Percentiles rank a stretch among this genome's conserved stretches.
Evolutionary conservation across 306 rosid species (phyloP).

Genomic region (Lathyrus tuberosus): DNA sequence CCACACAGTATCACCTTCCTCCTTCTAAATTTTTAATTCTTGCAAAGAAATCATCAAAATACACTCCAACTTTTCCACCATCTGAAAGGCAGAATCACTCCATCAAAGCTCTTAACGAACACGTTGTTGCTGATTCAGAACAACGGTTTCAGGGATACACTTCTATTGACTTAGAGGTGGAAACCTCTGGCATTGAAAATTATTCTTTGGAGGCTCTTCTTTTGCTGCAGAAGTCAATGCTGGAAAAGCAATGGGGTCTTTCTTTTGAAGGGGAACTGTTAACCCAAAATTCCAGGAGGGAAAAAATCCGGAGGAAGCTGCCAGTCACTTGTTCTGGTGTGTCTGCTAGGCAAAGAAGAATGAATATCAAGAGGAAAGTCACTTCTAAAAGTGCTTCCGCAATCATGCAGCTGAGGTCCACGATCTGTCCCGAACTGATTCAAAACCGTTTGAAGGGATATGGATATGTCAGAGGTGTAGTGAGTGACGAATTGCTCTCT

Average conservation of each 20-base stretch:
- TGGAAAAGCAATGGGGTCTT: slow-evolving; percentile 96
- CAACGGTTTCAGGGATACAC: slow-evolving; percentile 47
- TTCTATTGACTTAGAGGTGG: slow-evolving; percentile 53
- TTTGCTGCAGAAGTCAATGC: slow-evolving; percentile 89
- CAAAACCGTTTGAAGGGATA: slow-evolving; percentile 71
- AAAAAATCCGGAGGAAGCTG: slow-evolving; percentile 44
- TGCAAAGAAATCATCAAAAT: slow-evolving; percentile 63
- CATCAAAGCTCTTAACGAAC: slow-evolving; percentile 75
- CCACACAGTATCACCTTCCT: slow-evolving; percentile 56
- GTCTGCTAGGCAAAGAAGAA: slow-evolving; percentile 94
- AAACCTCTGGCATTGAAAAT: slow-evolving; percentile 52
- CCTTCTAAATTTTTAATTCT: slow-evolving; percentile 53
- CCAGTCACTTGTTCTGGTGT: slow-evolving; percentile 90
- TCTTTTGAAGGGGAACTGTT: slow-evolving; percentile 59
- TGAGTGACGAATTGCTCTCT: slow-evolving; percentile 72
- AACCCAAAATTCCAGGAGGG: slow-evolving; percentile 35
- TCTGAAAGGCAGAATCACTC: slow-evolving; percentile 50
- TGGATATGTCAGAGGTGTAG: slow-evolving; percentile 58
- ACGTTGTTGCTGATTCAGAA: slow-evolving; percentile 45
- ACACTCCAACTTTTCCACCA: slow-evolving; percentile 50
- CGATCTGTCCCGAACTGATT: slow-evolving; percentile 58
- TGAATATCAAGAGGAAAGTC: slow-evolving; percentile 54
- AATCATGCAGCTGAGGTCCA: slow-evolving; percentile 47
- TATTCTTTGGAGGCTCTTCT: slow-evolving; percentile 83
- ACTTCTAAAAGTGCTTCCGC: slow-evolving; percentile 36